Evolutionary conservation across 345 rosid genomes (phyloP), one percentile per base, ranked within the genome.

Genomic region (Arabidopsis suecica): DNA sequence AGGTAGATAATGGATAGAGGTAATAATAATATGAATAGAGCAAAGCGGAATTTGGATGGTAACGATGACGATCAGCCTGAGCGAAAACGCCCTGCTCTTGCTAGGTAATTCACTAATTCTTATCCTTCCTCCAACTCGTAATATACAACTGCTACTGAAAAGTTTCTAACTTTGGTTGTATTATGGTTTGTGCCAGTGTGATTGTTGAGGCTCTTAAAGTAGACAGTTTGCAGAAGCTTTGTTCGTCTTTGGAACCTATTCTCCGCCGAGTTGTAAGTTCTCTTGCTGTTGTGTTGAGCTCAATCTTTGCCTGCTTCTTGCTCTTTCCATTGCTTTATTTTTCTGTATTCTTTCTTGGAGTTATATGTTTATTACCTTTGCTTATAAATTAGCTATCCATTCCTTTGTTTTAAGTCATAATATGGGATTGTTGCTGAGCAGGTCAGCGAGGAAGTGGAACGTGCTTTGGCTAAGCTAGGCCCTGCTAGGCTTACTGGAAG

Each of bases 371-470:
- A 6, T 47, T 36, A 16, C 65, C 9, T 33, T 37, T 47, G 5
- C 41, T 44, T 47, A 16, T 22, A 57, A 23, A 12, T 32, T 32
- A 41, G 32, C 30, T 65, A 16, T 16, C 32, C 22, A 20, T 20
- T 20, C 22, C 5, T 37, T 37, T 57, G 42, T 23, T 22, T 44
- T n/a, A 30, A 25, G 53, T 30, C 7, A 38, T 54, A 25, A 64
- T 57, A 16, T 1, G 28, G 64, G 76, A 54, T 71, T 76, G 33
- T 45, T 60, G 13, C 13, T 71, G 79, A 81, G 80, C 83, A 95
- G 99, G 99, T 95, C n/a, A 95, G 99, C 14, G 99, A 95, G 81
- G 99, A 95, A 79, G 97, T 95, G 36, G 99, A 95, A 79, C 97
- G 99, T 68, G 99, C 99, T 81, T 87, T 95, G 71, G 93, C 99